Evolutionary conservation across 2,329 filamentous ascomycete species (phyloP), one percentile per base, ranked within the genome.

Genomic region (Leptographium flavum): DNA sequence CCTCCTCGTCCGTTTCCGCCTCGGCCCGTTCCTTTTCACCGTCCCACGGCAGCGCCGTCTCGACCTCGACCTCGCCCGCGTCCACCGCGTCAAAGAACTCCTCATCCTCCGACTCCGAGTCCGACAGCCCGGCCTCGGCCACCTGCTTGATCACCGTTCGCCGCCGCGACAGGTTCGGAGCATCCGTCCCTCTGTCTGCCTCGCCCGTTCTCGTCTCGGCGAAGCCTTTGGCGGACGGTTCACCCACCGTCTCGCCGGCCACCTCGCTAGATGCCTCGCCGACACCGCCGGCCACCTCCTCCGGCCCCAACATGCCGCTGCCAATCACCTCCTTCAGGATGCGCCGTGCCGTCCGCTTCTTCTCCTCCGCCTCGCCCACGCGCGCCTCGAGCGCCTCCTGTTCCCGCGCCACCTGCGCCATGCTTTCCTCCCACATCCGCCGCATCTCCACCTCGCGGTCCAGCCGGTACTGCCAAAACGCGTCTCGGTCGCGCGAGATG

Each of bases 21-120:
- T 37, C 27, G 4, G n/a, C 22, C 32, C 8, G 27, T 5, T 15
- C 14, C 28, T 42, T 33, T 14, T 7, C 38, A n/a, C 39, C 28
- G 17, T 73, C 61, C 35, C 68, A 62, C 5, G 81, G 77, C 64
- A 51, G 45, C 8, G 86, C 70, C n/a, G 68, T 61, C 47, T 81
- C 77, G 5, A 93, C 79, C 53, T 94, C 81, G 15, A 96, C 85
- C 56, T 92, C 84, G 14, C 92, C 92, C 36, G 88, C 85, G 61
- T 94, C 92, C 6, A 98, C 82, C 9, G 92, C 92, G 63, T 98
- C 92, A 55, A 96, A 98, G 61, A 98, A 98, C 58, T 96, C 90
- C 40, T 87, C 87, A 27, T 83, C 81, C 30, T 84, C 83, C 4
- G 87, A 83, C 47, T 88, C 82, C 1, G 80, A 85, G 45, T 90